A percentile compares a stretch with the other conserved stretches of the same genome.
Conservation (phyloP, 495 filamentous ascomycete genomes). For the Tetracladium marchalianum region DNA sequence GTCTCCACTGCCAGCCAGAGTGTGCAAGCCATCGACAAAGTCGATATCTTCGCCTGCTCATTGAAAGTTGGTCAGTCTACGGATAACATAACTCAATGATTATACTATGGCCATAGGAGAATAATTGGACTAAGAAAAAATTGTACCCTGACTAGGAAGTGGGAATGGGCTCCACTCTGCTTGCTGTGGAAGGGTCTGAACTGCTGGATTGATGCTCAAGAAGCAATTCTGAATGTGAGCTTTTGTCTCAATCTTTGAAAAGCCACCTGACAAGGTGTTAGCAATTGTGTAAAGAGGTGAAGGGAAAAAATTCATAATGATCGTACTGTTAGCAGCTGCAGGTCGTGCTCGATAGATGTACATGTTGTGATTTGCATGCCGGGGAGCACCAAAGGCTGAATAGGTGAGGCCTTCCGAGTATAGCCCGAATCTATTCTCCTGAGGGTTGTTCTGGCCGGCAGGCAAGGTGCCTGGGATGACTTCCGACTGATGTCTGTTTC, state of each 20-base stretch:
- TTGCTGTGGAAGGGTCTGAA: slow-evolving; percentile 57
- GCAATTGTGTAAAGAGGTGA: background rate
- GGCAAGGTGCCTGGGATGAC: slow-evolving; percentile 22
- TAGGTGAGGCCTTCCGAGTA: slow-evolving; percentile 77
- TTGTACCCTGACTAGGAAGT: slow-evolving; percentile 14
- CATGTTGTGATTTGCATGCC: slow-evolving; percentile 57
- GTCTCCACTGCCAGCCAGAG: slow-evolving; percentile 58
- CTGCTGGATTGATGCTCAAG: slow-evolving; percentile 32
- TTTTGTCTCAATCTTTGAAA: slow-evolving; percentile 36
- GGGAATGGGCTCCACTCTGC: slow-evolving; percentile 69
- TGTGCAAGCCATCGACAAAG: slow-evolving; percentile 54
- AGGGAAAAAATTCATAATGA: slow-evolving; percentile 6
- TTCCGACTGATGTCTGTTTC: slow-evolving; percentile 19
- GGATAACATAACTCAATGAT: too few relatives aligned
- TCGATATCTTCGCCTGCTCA: slow-evolving; percentile 36
- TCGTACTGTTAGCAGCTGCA: slow-evolving; percentile 48
- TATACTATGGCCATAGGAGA: too few relatives aligned
- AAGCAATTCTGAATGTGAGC: slow-evolving; percentile 19
- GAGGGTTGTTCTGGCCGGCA: slow-evolving; percentile 56
- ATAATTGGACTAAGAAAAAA: too few relatives aligned
- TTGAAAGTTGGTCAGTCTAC: too few relatives aligned
- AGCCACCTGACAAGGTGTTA: slow-evolving; percentile 8
- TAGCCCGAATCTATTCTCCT: slow-evolving; percentile 57
- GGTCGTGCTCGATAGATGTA: slow-evolving; percentile 72
- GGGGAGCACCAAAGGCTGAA: slow-evolving; percentile 66